Evolutionary conservation across 306 rosid species (phyloP), one percentile per base, ranked within the genome.

Genomic region (Lathyrus sativus): DNA sequence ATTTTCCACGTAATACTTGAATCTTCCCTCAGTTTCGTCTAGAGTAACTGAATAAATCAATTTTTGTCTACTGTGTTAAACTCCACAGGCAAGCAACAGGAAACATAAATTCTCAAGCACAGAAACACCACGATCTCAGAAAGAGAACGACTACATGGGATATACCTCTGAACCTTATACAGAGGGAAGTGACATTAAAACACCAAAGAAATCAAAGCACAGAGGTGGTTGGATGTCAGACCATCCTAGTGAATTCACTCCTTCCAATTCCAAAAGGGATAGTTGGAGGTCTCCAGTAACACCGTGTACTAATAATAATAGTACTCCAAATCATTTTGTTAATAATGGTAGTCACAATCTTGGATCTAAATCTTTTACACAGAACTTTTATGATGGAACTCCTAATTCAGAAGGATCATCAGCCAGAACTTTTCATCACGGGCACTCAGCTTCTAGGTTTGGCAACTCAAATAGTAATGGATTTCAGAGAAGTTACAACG

Each of bases 381-480:
- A 77, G 62, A 55, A 67, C 41, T 33, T 15, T 65, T 29, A 6
- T 54, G 62, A 53, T 3, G 84, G 75, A 74, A 57, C 81, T 64
- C 60, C 85, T 3, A 65, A 48, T 31, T 77, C 92, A 5, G 83
- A 78, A 42, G 77, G 81, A 42, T 73, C 80, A 2, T 73, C 79
- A 3, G 53, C 67, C 13, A 75, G 18, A 38, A 26, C 64, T 53
- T 82, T 22, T 67, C 79, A 74, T 43, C 82, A 70, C 17, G 67
- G 84, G 70, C 82, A 70, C 66, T 78, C 90, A 26, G 86, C 82
- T 2, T 75, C 81, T 4, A 85, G 92, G 82, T 89, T 79, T 83
- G 81, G 66, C 51, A 74, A 81, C 74, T 54, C 74, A 14, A 55
- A 72, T 61, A 58, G 58, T 19, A 80, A 72, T 62, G 85, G 84